A percentile compares a stretch with the other conserved stretches of the same genome.
Evolutionary conservation across 1,284 basidiomycete species (phyloP).

Genomic region (Bondarzewia mesenterica): DNA sequence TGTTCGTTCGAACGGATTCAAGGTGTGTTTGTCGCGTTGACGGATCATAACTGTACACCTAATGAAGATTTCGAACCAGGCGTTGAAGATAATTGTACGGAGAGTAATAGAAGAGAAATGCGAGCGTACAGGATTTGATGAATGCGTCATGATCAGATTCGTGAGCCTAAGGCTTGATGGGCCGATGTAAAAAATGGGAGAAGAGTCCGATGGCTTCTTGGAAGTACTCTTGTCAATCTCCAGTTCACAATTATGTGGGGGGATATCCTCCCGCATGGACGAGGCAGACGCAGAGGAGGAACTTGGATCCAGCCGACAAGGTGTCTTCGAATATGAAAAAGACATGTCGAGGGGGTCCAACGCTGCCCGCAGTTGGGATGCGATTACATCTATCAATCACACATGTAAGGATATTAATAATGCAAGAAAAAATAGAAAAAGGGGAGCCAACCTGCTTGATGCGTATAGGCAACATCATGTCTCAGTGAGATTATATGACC

Average conservation of each 20-base stretch:
- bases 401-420: neutral
- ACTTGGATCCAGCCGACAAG: conserved; percentile 6
- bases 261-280: too few relatives aligned
- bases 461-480: conserved; percentile 80
- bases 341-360: conserved; percentile 2
- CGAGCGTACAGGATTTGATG: conserved; percentile 49
- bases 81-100: neutral
- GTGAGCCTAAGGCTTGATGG: conserved; percentile 35
- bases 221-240: too few relatives aligned
- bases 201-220: conserved; percentile 22
- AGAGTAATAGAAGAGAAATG: conserved; percentile 13
- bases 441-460: conserved; percentile 45
- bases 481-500: conserved; percentile 41
- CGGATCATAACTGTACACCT: conserved; percentile 81
- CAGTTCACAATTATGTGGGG: too few relatives aligned
- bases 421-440: neutral
- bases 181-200: conserved; percentile 28
- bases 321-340: conserved; percentile 6
- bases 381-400: conserved; percentile 7
- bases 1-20: conserved; percentile 67
- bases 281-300: neutral
- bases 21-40: conserved; percentile 34
- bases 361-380: conserved; percentile 1
- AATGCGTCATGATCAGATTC: conserved; percentile 51
- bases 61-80: neutral